Evolutionary conservation across 345 rosid genomes (phyloP).

Genomic region (Ailanthus altissimus): DNA sequence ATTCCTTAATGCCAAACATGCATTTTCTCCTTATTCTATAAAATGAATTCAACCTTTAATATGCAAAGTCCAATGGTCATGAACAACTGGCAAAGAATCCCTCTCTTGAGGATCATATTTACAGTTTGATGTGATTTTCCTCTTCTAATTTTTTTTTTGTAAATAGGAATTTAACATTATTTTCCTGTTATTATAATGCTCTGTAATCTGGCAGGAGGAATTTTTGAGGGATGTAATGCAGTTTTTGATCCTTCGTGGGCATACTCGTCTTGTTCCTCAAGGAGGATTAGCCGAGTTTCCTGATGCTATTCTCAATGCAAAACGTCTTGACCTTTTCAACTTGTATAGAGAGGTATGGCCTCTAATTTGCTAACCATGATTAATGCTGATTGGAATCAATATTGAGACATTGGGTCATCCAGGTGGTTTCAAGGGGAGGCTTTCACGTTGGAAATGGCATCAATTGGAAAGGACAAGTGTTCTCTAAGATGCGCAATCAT

Average conservation of each 20-base stretch:
- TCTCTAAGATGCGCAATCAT: constrained; percentile 99
- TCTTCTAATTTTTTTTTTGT: not conserved
- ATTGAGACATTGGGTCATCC: constrained; percentile 28
- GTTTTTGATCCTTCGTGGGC: constrained; percentile 89
- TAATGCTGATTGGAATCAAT: constrained; percentile 1
- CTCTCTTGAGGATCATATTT: not conserved
- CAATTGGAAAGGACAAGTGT: constrained; percentile 99
- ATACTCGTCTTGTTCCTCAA: constrained; percentile 95
- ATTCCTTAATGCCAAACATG: not conserved
- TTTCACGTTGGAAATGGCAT: constrained; percentile 99
- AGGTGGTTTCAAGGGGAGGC: constrained; percentile 99
- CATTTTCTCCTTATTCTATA: not conserved
- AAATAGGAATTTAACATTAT: not conserved
- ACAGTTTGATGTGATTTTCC: not conserved
- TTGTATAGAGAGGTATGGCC: constrained; percentile 87
- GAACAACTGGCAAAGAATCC: not conserved
- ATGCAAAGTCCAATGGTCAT: not conserved
- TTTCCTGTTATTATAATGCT: not conserved
- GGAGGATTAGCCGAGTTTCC: constrained; percentile 95
- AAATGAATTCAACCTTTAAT: not conserved
- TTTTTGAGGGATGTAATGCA: constrained; percentile 98
- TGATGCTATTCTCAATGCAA: constrained; percentile 92
- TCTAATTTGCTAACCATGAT: constrained; percentile 13
- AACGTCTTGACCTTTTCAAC: constrained; percentile 95
- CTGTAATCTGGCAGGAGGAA: constrained; percentile 67